Evolutionary conservation across 2,329 filamentous ascomycete genomes (phyloP), one percentile per base, ranked within the genome.

Genomic region (Aspergillus sp.): DNA sequence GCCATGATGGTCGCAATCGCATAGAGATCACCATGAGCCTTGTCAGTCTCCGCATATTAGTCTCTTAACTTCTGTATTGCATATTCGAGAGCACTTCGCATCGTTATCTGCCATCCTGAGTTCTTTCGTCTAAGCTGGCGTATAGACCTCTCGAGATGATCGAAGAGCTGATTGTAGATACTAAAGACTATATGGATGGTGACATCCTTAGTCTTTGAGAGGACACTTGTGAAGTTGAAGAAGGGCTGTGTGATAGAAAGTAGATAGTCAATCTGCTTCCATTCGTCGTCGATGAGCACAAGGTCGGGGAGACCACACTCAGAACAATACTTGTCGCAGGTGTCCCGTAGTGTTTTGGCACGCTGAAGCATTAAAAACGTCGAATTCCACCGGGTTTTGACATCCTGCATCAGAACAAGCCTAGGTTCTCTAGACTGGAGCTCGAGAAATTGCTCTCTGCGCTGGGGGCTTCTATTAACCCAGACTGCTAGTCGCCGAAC

Each of bases 161-260:
- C 16, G 13, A 49, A 49, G 4, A 49, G 24, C n/a, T 4, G 9
- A 13, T 49, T 49, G 16, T 43, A 49, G n/a, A 49, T 60, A 9
- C 38, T 45, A 38, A 58, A 63, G 13, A 63, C n/a, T 33, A 3
- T 22, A 44, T 61, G 17, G 3, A 45, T 22, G 40, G 47, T 63
- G 4, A 58, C n/a, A 45, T 61, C 56, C 22, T 38, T 49, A 13
- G 19, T 60, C 35, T 57, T 54, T 43, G 43, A 61, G 10, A 61
- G 38, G 2, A 16, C 1, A 14, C 17, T 46, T 3, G 48, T 60
- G 30, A 52, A 60, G 6, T 43, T 50, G 48, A 54, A 63, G 47
- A 63, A 63, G 4, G 44, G 56, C 8, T 60, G n/a, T 3, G 50
- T 61, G 22, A 62, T 62, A 19, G 32, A 41, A 51, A 57, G 51